phyloP scores from a whole-genome alignment of 306 rosid genomes.

The Rosa rugosa region DNA sequence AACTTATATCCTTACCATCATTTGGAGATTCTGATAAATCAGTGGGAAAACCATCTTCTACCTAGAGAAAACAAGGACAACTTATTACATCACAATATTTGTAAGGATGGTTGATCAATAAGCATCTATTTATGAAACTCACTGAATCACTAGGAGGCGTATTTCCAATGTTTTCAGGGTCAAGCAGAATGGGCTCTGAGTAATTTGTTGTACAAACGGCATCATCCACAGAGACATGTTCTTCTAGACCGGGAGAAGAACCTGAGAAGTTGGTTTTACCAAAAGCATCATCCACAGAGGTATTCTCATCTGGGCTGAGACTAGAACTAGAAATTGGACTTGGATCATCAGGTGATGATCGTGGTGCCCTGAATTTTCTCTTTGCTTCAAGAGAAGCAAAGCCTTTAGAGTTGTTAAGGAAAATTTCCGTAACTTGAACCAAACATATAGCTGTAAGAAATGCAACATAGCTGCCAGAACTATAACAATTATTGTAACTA shows the following conservation, averaged over 20 bases:
- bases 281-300: slow-evolving; percentile 32
- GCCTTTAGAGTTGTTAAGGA: slow-evolving; percentile 64
- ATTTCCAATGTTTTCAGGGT: slow-evolving; percentile 27
- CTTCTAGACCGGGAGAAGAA: slow-evolving; percentile 36
- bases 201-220: slow-evolving; percentile 31
- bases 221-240: slow-evolving; percentile 30
- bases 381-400: slow-evolving; percentile 94
- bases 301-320: slow-evolving; percentile 35
- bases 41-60: slow-evolving; percentile 35
- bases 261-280: slow-evolving; percentile 37
- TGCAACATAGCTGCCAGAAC: background rate
- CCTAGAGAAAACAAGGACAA: slow-evolving; percentile 39
- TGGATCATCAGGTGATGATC: slow-evolving; percentile 55
- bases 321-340: slow-evolving; percentile 42
- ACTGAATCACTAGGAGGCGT: slow-evolving; percentile 39
- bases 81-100: background rate
- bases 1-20: slow-evolving; percentile 44
- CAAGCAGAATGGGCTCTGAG: slow-evolving; percentile 30
- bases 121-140: slow-evolving; percentile 25
- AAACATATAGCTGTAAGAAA: background rate
- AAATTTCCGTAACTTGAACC: slow-evolving; percentile 26
- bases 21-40: slow-evolving; percentile 38
- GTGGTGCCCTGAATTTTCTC: slow-evolving; percentile 84
- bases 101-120: slow-evolving; percentile 6
- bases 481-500: background rate